Evolutionary conservation across 129 eudicot species (phyloP).

Genomic region (Silybum marianum): DNA sequence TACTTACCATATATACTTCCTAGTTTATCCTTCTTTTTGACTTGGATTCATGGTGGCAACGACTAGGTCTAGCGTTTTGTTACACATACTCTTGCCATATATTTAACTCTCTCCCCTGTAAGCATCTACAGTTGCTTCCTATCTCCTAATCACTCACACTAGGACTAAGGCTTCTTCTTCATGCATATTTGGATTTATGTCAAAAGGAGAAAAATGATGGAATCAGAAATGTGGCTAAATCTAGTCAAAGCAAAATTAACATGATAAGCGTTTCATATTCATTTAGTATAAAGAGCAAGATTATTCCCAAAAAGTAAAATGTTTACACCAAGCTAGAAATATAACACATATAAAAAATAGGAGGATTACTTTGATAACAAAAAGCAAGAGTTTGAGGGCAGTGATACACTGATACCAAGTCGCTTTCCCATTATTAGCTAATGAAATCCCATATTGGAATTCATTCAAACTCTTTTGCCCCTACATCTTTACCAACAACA

Average conservation of each 20-base stretch:
- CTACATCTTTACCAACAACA: no score
- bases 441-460: no score
- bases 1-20: no score
- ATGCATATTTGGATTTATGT: not conserved
- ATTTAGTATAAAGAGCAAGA: not conserved
- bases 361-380: not conserved
- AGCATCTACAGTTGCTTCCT: not conserved
- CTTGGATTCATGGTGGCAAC: no score
- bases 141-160: not conserved
- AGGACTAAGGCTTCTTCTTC: not conserved
- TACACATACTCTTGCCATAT: no score
- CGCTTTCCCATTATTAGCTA: no score
- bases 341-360: conserved; percentile 4
- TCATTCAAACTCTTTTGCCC: no score
- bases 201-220: not conserved
- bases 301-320: not conserved
- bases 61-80: no score
- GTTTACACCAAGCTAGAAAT: not conserved
- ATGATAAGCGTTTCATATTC: not conserved
- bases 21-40: no score
- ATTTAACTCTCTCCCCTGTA: not conserved
- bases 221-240: not conserved
- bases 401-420: no score
- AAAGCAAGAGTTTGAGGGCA: conserved; percentile 11
- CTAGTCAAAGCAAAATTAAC: not conserved